These are phyloP conservation scores for Alternaria sp. DNA, from an alignment of 2,329 filamentous ascomycete species.

Conservation along the genomic window DNA sequence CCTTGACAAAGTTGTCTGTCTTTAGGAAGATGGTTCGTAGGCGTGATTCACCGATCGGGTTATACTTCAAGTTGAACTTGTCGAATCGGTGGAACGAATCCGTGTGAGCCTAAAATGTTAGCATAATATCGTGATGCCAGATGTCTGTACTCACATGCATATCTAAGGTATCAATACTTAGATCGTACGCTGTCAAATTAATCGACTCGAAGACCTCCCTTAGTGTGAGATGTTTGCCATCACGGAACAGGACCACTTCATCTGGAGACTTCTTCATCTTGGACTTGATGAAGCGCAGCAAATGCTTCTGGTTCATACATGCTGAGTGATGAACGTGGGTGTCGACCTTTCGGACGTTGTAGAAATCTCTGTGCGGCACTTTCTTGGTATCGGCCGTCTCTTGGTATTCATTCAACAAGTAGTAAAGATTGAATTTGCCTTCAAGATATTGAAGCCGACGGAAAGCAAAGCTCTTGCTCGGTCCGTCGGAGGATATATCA, in stretches of 20 bases:
- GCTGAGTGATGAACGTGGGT: conserved; percentile 99
- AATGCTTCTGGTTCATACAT: conserved; percentile 99
- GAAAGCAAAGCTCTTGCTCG: conserved; percentile 96
- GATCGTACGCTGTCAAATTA: conserved; percentile 93
- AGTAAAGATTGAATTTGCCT: conserved; percentile 95
- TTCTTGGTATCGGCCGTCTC: conserved; percentile 98
- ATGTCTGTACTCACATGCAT: conserved; percentile 77
- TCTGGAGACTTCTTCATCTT: conserved; percentile 99
- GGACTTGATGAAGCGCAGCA: conserved; percentile 97
- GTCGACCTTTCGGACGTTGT: conserved; percentile 98
- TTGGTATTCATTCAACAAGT: conserved; percentile 93
- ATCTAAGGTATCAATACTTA: conserved; percentile 97
- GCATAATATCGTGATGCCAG: not conserved
- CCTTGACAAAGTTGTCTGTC: conserved; percentile 97
- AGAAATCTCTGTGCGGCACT: conserved; percentile 97
- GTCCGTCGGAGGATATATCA: conserved; percentile 90
- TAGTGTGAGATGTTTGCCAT: conserved; percentile 89
- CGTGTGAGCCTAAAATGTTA: conserved; percentile 74
- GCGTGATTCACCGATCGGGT: conserved; percentile 93
- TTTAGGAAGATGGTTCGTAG: conserved; percentile 98
- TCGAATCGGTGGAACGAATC: conserved; percentile 99
- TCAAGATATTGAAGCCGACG: conserved; percentile 93
- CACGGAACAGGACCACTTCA: conserved; percentile 89
- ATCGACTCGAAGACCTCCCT: conserved; percentile 96
- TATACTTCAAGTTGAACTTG: conserved; percentile 99